Evolutionary conservation across 176 grass and related monocot genomes (phyloP).

Genomic region (Hordeum marinum): DNA sequence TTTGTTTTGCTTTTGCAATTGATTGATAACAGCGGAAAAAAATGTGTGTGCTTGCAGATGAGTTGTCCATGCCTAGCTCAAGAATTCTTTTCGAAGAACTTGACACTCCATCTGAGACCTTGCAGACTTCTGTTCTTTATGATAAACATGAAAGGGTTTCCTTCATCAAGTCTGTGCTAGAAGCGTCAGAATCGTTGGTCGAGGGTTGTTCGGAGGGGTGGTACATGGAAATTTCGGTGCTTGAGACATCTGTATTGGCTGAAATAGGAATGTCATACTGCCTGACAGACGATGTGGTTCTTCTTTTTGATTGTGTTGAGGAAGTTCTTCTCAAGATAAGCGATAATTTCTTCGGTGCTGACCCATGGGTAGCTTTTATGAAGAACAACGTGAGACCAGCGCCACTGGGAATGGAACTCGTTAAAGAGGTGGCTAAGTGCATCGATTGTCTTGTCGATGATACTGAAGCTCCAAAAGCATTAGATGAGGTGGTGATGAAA

Average conservation of each 20-base stretch:
- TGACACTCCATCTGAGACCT: conserved; percentile 19
- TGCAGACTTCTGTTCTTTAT: conserved; percentile 28
- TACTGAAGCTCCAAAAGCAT: conserved; percentile 29
- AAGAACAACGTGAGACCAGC: conserved; percentile 41
- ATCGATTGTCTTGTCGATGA: conserved; percentile 41
- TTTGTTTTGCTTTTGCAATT: background rate
- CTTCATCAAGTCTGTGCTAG: conserved; percentile 50
- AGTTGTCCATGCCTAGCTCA: conserved; percentile 44
- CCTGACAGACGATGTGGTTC: conserved; percentile 63
- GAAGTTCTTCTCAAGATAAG: conserved; percentile 51
- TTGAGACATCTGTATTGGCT: conserved; percentile 75
- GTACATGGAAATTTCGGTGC: conserved; percentile 38
- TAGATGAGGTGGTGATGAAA: conserved; percentile 55
- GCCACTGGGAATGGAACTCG: conserved; percentile 36
- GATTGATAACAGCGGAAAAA: conserved; percentile 10
- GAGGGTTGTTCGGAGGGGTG: conserved; percentile 41
- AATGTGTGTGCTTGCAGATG: conserved; percentile 47
- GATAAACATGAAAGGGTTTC: conserved; percentile 41
- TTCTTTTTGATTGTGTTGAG: conserved; percentile 70
- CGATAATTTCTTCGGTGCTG: conserved; percentile 31
- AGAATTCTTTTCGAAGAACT: conserved; percentile 54
- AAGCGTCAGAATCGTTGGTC: conserved; percentile 47
- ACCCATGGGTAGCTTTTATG: conserved; percentile 45
- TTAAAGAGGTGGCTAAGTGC: conserved; percentile 53
- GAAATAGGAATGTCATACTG: conserved; percentile 61